Evolutionary conservation across 177 flowering plant genomes (phyloP), one percentile per base, ranked within the genome.

Genomic region (Tripterygium wilfordii): DNA sequence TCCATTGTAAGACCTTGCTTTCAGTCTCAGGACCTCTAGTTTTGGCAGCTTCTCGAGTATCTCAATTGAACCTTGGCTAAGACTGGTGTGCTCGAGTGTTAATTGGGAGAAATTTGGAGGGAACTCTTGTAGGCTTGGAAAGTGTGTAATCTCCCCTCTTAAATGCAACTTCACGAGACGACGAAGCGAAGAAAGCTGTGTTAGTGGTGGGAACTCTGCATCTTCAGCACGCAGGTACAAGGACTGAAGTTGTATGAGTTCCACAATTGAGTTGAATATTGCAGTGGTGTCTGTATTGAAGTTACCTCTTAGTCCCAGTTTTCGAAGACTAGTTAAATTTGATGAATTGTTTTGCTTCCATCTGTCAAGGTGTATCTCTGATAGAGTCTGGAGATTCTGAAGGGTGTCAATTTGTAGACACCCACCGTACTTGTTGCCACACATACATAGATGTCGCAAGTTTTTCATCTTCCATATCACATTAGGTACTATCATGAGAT

Each of bases 1-100:
- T 37, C 17, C 20, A 4, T 9, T 37, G 22, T 19, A 37, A 13
- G 41, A 37, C 18, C 3, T 19, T 19, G 10, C 22, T 37, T 19
- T 37, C 20, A 37, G 10, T 19, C 41, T 37, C 3, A 37, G 20
- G 12, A 16, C 17, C 20, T 2, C 3, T 19, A 37, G 20, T 10
- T 16, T 37, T 16, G 41, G 41, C 20, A 37, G 41, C 41, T 37
- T 37, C 38, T 7, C 41, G 3, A 37, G 41, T 37, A 37, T 16
- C 3, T 37, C 10, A 4, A 37, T 37, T 16, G 41, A 37, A 4
- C 3, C 20, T 37, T 37, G 41, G 15, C 17, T 3, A 19, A 37
- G 41, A 37, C 5, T 8, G 20, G 20, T 37, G 20, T 3, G 20
- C 12, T 37, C 41, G 10, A 37, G 17, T 16, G 20, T 10, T 37